phyloP scores from a whole-genome alignment of 257 asterid species.

The Handroanthus guayacan region DNA sequence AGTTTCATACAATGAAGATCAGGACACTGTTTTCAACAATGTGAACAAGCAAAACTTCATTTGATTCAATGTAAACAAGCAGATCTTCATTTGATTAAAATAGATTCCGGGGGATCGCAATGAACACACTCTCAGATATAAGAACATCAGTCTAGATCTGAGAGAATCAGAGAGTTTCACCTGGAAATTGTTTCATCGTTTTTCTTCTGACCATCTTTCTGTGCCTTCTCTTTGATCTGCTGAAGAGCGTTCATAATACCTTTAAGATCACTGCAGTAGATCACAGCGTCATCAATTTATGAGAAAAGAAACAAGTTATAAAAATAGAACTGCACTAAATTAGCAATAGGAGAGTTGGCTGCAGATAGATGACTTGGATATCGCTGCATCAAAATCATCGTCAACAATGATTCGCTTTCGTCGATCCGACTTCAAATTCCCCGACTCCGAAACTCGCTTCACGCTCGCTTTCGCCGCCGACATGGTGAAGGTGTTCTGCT shows the following conservation, averaged over 20 bases:
- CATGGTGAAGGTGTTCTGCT: conserved; percentile 47
- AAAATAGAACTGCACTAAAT: background rate
- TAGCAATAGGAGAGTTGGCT: background rate
- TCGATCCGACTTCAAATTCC: conserved; percentile 58
- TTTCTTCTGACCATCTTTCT: conserved; percentile 87
- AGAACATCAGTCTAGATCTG: conserved; percentile 10
- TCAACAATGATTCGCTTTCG: conserved; percentile 59
- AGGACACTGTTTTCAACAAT: conserved; percentile 2
- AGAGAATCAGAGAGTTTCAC: conserved; percentile 44
- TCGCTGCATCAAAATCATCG: conserved; percentile 80
- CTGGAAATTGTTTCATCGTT: conserved; percentile 93
- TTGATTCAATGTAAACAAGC: conserved; percentile 11
- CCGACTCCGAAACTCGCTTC: conserved; percentile 66
- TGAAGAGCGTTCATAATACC: conserved; percentile 88
- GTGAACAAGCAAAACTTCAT: conserved; percentile 12
- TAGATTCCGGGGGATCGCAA: conserved; percentile 23
- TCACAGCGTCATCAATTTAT: conserved; percentile 10
- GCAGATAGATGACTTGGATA: conserved; percentile 62
- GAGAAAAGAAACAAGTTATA: background rate
- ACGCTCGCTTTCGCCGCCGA: conserved; percentile 62
- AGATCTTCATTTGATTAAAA: conserved; percentile 13
- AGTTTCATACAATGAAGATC: conserved; percentile 19
- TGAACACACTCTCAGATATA: background rate
- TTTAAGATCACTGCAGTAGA: conserved; percentile 71
- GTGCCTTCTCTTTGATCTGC: conserved; percentile 88